Evolutionary conservation across 306 rosid genomes (phyloP).

Genomic region (Dalbergia oliveri): DNA sequence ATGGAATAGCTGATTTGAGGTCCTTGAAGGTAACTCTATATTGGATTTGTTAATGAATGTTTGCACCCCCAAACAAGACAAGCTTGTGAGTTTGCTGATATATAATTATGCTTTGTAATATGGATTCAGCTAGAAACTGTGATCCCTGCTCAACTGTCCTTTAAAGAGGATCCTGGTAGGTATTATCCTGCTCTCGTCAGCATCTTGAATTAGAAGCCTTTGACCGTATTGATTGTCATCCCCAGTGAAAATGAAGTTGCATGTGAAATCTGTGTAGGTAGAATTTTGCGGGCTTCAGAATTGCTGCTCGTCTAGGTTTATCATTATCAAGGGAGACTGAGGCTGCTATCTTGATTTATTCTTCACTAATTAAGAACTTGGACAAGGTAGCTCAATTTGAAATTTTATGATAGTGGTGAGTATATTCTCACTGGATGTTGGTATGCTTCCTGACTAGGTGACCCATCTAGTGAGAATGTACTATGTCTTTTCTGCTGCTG

Average conservation of each 20-base stretch:
- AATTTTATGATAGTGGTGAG: constrained; percentile 35
- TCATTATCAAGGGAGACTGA: constrained; percentile 67
- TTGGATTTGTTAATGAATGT: constrained; percentile 35
- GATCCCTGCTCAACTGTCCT: constrained; percentile 81
- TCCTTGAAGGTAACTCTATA: constrained; percentile 56
- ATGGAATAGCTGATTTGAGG: constrained; percentile 56
- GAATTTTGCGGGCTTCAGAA: constrained; percentile 96
- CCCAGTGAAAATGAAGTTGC: constrained; percentile 45
- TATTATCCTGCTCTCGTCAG: constrained; percentile 41
- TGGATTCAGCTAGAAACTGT: constrained; percentile 61
- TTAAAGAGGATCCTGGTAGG: constrained; percentile 92
- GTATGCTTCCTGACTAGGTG: background rate
- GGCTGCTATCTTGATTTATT: constrained; percentile 49
- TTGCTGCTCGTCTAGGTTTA: constrained; percentile 94
- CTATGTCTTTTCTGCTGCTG: background rate
- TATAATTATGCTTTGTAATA: constrained; percentile 37
- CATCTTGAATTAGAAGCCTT: constrained; percentile 41
- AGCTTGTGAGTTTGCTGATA: constrained; percentile 34
- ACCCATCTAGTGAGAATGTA: background rate
- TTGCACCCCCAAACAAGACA: constrained; percentile 21
- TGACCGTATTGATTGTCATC: constrained; percentile 41
- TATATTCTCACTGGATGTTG: no score
- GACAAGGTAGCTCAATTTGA: constrained; percentile 51
- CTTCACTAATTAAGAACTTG: constrained; percentile 43
- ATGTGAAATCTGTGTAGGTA: constrained; percentile 61